Base-by-base conservation (phyloP, 2,329 filamentous ascomycete genomes). In the Bipolaris victoriae region DNA sequence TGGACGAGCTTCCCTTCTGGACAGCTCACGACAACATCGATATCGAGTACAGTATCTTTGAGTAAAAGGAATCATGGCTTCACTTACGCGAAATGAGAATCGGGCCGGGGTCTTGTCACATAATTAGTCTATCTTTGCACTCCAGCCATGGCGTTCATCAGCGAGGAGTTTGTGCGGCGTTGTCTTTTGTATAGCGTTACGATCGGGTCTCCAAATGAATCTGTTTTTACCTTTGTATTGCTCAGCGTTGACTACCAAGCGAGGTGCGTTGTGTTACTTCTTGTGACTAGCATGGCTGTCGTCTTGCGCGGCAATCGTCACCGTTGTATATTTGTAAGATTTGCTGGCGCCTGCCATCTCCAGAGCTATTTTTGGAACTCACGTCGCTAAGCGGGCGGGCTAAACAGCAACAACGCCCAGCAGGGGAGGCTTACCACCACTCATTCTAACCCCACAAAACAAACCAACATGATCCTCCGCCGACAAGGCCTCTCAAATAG, bases 1-100 rank as follows among this genome's bases (percentile, higher is more conserved):
- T 77, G 37, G 74, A 76, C 43, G 70, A 76, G 46, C 64, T 77
- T 13, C 75, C 76, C 0, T 77, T 77, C 43, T 78, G 73, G 70
- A 65, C 68, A 51, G 64, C 66, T 20, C 66, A 69, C 22, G 64
- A 63, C 29, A 60, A 57, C 33, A 73, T 72, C 64, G 70, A 72
- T 2, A 48, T 71, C 20, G 66, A 66, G 40, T 63, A 60, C 49
- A 68, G 15, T 70, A 57, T 31, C 29, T 31, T 31, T 43, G 68
- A 71, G 3, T 69, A 67, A 29, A 40, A 40, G 15, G 18, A 41
- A 22, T 29, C 18, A 29, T 39, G 29, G 18, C 35, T 20, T 47
- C 29, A 20, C 37, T 50, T 40, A 40, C 13, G 46, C 22, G 26
- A 5, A 15, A 47, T 40, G 18, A 26, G n/a, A 20, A 20, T 18